Conservation (phyloP, 345 rosid genomes). For the Eutrema yunnanense region DNA sequence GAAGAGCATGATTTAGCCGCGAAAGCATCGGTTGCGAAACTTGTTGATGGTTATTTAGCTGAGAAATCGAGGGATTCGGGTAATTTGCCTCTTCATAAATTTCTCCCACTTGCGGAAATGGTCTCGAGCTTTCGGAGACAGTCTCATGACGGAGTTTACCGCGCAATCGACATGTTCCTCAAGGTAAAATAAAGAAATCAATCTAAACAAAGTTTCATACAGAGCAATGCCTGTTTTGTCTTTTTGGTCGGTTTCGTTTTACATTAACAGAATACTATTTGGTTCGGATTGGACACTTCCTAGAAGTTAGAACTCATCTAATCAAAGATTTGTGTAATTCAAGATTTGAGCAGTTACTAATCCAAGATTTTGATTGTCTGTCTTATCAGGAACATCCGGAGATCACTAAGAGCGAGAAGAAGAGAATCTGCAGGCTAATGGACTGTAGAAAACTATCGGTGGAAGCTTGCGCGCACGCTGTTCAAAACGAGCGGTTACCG, state of each 20-base stretch:
- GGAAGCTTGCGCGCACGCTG: constrained; percentile 74
- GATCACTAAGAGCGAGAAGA: constrained; percentile 61
- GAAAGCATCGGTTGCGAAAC: constrained; percentile 43
- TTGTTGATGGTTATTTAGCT: constrained; percentile 61
- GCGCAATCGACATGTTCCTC: constrained; percentile 67
- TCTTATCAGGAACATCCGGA: constrained; percentile 53
- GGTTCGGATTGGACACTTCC: too few species aligned
- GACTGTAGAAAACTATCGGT: constrained; percentile 75
- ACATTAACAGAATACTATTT: too few species aligned
- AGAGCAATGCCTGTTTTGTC: not conserved
- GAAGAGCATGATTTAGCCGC: constrained; percentile 29
- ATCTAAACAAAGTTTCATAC: not conserved
- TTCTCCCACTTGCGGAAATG: constrained; percentile 43
- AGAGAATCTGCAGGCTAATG: constrained; percentile 71
- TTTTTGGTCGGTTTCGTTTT: not conserved
- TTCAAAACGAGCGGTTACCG: constrained; percentile 83
- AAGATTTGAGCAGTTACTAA: too few species aligned
- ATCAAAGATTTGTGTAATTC: too few species aligned
- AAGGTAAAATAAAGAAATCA: constrained; percentile 39
- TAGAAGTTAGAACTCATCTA: too few species aligned
- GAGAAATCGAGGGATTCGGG: constrained; percentile 59
- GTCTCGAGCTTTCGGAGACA: constrained; percentile 46
- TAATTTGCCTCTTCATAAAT: constrained; percentile 36
- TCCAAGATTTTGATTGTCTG: not conserved
- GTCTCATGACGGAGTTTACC: constrained; percentile 62